phyloP scores from a whole-genome alignment of 352 stramenopile genomes.

The Globisporangium cystogenes region DNA sequence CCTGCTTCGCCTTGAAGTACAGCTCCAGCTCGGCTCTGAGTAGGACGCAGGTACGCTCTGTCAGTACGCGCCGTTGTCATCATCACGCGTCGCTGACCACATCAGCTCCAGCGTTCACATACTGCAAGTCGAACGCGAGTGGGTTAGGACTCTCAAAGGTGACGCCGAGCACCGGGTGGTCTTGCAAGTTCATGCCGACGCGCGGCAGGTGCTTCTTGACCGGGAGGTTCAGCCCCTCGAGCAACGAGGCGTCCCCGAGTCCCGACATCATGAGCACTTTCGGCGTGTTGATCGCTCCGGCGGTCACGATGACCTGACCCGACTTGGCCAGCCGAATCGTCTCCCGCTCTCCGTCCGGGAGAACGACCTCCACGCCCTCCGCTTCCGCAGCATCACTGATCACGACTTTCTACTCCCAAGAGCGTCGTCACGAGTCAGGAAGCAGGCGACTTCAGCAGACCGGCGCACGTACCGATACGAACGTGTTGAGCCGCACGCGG shows the following conservation, averaged over 20 bases:
- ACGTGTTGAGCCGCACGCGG: slow-evolving; percentile 44
- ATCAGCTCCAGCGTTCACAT: slow-evolving; percentile 16
- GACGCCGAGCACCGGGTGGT: slow-evolving; percentile 81
- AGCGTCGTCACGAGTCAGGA: neutral
- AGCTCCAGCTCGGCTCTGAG: slow-evolving; percentile 32
- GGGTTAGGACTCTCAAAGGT: slow-evolving; percentile 39
- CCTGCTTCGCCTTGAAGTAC: slow-evolving; percentile 40
- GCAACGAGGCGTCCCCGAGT: slow-evolving; percentile 33
- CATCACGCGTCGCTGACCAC: too few relatives aligned
- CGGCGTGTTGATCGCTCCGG: slow-evolving; percentile 83
- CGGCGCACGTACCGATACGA: slow-evolving; percentile 40
- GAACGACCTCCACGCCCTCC: slow-evolving; percentile 35
- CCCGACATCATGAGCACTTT: slow-evolving; percentile 80
- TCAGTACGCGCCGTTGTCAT: too few relatives aligned
- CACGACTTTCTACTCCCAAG: slow-evolving; percentile 30
- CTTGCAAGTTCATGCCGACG: slow-evolving; percentile 87
- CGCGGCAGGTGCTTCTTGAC: slow-evolving; percentile 62
- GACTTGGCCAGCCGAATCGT: slow-evolving; percentile 31
- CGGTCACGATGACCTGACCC: slow-evolving; percentile 67
- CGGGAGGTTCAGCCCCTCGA: slow-evolving; percentile 37
- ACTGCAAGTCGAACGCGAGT: slow-evolving; percentile 37
- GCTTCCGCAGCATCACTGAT: slow-evolving; percentile 30
- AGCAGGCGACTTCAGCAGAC: neutral
- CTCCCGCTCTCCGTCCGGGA: slow-evolving; percentile 26
- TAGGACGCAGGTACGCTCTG: neutral